Conservation (phyloP, 2,329 filamentous ascomycete genomes). For the Aspergillus pseudoterreus region DNA sequence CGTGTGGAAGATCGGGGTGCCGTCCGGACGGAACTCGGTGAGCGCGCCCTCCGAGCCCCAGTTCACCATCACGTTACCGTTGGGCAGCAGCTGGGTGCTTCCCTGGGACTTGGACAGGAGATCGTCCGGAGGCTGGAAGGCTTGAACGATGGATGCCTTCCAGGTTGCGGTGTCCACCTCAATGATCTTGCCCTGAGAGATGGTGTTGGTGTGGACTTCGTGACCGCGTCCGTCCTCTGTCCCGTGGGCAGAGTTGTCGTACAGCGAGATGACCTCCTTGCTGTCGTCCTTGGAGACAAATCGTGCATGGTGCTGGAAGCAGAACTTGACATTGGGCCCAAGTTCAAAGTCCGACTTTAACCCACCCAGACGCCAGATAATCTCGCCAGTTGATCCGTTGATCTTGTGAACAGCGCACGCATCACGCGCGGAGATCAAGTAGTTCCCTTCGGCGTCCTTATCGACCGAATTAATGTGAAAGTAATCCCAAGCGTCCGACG, state of each 20-base stretch:
- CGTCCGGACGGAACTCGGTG: slow-evolving; percentile 29
- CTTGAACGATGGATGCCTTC: slow-evolving; percentile 45
- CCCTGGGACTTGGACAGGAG: slow-evolving; percentile 51
- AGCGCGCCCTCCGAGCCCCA: slow-evolving; percentile 53
- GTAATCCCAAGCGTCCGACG: slow-evolving; percentile 46
- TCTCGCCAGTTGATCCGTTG: slow-evolving; percentile 43
- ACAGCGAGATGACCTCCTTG: slow-evolving; percentile 52
- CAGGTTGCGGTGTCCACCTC: slow-evolving; percentile 41
- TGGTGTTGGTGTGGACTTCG: slow-evolving; percentile 36
- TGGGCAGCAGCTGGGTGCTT: slow-evolving; percentile 52
- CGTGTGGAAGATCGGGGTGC: slow-evolving; percentile 36
- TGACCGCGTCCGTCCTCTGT: slow-evolving; percentile 28
- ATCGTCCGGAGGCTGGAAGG: slow-evolving; percentile 48
- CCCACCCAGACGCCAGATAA: slow-evolving; percentile 49
- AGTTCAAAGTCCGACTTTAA: slow-evolving; percentile 43
- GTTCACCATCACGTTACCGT: slow-evolving; percentile 53
- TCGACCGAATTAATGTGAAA: slow-evolving; percentile 49
- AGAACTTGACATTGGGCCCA: slow-evolving; percentile 44
- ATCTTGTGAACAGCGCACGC: slow-evolving; percentile 48
- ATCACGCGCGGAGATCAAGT: slow-evolving; percentile 48
- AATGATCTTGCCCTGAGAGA: slow-evolving; percentile 46
- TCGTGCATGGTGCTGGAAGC: slow-evolving; percentile 50
- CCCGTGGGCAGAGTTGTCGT: slow-evolving; percentile 51
- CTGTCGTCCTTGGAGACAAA: slow-evolving; percentile 45
- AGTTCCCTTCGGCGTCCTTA: slow-evolving; percentile 41